Conservation (phyloP, 345 rosid species). For the Salix arbutifolia region DNA sequence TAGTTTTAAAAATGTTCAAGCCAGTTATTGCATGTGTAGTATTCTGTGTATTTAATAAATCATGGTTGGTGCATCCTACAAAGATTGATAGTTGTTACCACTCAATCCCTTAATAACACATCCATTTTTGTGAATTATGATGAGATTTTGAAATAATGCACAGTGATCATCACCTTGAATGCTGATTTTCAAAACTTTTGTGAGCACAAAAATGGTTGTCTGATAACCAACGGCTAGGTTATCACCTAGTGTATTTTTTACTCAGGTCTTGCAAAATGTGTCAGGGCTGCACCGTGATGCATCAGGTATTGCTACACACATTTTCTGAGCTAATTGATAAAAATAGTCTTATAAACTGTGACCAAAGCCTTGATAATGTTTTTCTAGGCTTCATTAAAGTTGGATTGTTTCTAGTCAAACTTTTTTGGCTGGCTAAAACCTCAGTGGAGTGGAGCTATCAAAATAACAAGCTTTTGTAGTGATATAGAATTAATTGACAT, state of each 20-base stretch:
- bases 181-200: not conserved
- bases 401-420: constrained; percentile 7
- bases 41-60: too few relatives aligned
- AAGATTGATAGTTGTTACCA: too few relatives aligned
- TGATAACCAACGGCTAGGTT: not conserved
- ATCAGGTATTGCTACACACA: not conserved
- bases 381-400: constrained; percentile 10
- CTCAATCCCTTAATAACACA: not conserved
- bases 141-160: not conserved
- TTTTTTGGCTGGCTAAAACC: not conserved
- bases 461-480: constrained; percentile 20
- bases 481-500: constrained; percentile 17
- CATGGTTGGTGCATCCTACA: too few relatives aligned
- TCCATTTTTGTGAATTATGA: not conserved
- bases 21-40: too few relatives aligned
- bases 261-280: not conserved
- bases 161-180: not conserved
- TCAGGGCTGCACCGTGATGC: not conserved
- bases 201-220: not conserved
- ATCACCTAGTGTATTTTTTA: not conserved
- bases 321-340: constrained; percentile 7
- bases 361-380: not conserved
- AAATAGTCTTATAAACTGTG: constrained; percentile 1
- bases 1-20: too few relatives aligned
- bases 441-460: constrained; percentile 21